These are phyloP conservation scores for Chenopodium suecicum DNA, from an alignment of 148 eudicot genomes.

Conservation along the genomic window DNA sequence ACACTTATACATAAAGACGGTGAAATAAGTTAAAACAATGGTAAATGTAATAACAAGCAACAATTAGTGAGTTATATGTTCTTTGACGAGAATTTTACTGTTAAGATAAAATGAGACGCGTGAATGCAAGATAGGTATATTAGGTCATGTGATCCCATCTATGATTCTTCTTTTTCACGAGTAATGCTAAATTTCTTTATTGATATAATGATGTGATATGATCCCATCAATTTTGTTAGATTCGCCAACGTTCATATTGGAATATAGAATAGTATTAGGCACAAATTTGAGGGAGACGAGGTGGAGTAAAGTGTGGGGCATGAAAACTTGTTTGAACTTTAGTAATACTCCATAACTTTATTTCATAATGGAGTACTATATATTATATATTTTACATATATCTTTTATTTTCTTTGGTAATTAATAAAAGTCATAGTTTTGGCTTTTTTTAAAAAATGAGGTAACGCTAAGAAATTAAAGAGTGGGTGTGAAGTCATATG, in stretches of 20 bases:
- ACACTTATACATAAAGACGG: too few relatives aligned
- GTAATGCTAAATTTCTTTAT: background rate
- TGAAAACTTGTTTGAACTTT: background rate
- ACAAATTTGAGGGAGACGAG: constrained; percentile 16
- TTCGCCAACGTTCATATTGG: background rate
- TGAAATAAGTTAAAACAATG: too few relatives aligned
- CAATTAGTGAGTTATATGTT: too few relatives aligned
- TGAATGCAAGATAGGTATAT: background rate
- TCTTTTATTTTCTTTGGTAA: background rate
- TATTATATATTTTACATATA: background rate
- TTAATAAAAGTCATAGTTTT: background rate
- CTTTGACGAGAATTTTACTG: too few relatives aligned
- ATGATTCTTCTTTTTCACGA: background rate
- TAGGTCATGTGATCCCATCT: background rate
- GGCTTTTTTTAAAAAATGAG: constrained; percentile 4
- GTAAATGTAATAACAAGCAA: too few relatives aligned
- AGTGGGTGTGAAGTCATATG: constrained; percentile 28
- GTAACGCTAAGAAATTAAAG: background rate
- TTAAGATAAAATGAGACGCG: too few relatives aligned
- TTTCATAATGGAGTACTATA: background rate
- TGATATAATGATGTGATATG: constrained; percentile 6
- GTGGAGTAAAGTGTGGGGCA: constrained; percentile 5
- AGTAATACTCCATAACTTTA: constrained; percentile 1
- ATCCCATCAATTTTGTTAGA: background rate
- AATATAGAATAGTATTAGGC: background rate